Evolutionary conservation across 2,329 filamentous ascomycete genomes (phyloP), one percentile per base, ranked within the genome.

Genomic region (Penicillium sp.): DNA sequence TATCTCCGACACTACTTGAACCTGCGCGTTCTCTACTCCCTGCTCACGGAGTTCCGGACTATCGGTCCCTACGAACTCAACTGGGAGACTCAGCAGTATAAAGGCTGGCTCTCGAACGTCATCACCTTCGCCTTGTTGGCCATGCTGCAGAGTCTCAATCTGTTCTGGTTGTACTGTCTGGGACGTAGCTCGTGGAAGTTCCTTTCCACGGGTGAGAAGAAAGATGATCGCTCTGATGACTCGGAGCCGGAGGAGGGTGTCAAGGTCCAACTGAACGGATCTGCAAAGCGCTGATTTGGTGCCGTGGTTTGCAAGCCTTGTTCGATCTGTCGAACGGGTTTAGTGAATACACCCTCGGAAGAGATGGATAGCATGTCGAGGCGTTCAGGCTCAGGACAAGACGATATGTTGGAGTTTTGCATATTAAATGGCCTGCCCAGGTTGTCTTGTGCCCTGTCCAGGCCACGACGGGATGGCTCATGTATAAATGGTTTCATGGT

Each of bases 1-100:
- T 96, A 96, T 78, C 79, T 92, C 56, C 89, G 92, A 47, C 92
- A 96, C 76, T 92, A 87, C 42, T 65, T 77, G 29, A 78, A 78
- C 56, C 66, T 77, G 25, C 65, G 68, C 31, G 71, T 76, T 27
- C 66, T 77, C 26, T 75, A 70, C 60, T 71, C 72, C 6, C 62
- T 73, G 26, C 59, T 76, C 11, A 76, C 73, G 15, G 69, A 74
- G 48, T 78, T 77, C 63, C 59, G 67, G 18, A 74, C 73, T 15
- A 68, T 76, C 12, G 75, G 75, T 6, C 74, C 75, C 8, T 75
- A 72, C 54, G 68, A 72, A 31, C 65, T 75, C 22, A 71, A 77
- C 55, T 77, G 75, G 75, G 75, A 75, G 41, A 73, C 73, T 3
- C 67, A 74, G 46, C 73, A 76, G 57, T 76, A 76, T 51, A 76